Conservation (phyloP, 768 basidiomycete species). For the Mycena haematopus region DNA sequence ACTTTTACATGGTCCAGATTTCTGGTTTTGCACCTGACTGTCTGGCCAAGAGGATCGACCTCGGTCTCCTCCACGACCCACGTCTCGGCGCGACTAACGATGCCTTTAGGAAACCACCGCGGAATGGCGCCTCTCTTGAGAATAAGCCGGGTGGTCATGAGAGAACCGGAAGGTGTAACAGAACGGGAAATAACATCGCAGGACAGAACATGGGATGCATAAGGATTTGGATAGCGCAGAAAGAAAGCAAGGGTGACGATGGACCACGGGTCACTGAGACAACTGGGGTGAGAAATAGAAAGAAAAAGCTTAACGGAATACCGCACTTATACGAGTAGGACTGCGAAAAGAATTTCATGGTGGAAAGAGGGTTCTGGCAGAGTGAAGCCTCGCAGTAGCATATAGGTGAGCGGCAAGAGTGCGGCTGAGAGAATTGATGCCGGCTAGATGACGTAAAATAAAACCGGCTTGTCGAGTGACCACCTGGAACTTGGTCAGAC, state of each 20-base stretch:
- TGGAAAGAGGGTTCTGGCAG: neutral
- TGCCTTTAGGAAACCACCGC: slow-evolving; percentile 86
- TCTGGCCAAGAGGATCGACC: slow-evolving; percentile 83
- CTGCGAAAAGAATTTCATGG: slow-evolving; percentile 64
- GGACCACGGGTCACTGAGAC: slow-evolving; percentile 85
- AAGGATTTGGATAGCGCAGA: slow-evolving; percentile 94
- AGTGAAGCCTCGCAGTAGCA: neutral
- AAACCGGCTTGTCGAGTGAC: neutral
- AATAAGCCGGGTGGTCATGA: slow-evolving; percentile 89
- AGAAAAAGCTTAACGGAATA: slow-evolving; percentile 30
- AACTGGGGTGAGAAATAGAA: slow-evolving; percentile 17
- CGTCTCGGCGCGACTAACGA: slow-evolving; percentile 84
- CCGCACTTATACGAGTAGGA: slow-evolving; percentile 59
- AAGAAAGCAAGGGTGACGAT: slow-evolving; percentile 94
- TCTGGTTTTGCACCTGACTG: slow-evolving; percentile 79
- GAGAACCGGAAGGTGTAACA: slow-evolving; percentile 72
- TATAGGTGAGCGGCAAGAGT: slow-evolving; percentile 1
- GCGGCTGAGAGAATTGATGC: neutral
- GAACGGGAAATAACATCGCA: slow-evolving; percentile 93
- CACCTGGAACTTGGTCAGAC: too few species aligned
- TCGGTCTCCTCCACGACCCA: slow-evolving; percentile 97
- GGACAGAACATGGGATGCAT: slow-evolving; percentile 90
- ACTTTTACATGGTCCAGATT: slow-evolving; percentile 95
- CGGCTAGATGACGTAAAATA: slow-evolving; percentile 7
- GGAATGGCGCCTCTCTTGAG: slow-evolving; percentile 92